Evolutionary conservation across 345 rosid species (phyloP), one percentile per base, ranked within the genome.

Genomic region (Linum trigynum): DNA sequence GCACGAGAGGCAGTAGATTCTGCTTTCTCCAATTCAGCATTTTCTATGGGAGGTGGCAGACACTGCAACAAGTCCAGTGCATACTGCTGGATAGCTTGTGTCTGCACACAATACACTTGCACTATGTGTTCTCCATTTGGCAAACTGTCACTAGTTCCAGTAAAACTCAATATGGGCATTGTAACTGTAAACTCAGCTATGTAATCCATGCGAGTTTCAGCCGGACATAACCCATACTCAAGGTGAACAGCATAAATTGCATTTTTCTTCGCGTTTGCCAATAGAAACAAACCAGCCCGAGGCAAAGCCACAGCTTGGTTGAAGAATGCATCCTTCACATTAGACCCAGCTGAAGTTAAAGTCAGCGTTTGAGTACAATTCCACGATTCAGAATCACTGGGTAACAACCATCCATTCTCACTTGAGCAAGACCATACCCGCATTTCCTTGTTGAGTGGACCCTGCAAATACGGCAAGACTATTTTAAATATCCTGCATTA

Each of bases 11-110:
- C 74, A 73, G 69, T 75, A 39, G 82, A 78, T 66, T 79, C 86
- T 65, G 79, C 78, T 75, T 72, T 82, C 72, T 86, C 92, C 75
- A 79, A 64, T 59, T 79, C 82, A 16, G 64, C 71, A 79, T 71
- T 84, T 63, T 83, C 91, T 65, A 76, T 16, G 17, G 82, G 74
- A 4, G 87, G 94, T 45, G 95, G 98, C 66, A 86, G 76, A 81
- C 97, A 94, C 70, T 79, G 86, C 78, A 69, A 78, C 57, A 86
- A 83, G 68, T 90, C 97, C 77, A 94, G 77, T 37, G 89, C 79
- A 83, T 94, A 94, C 75, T 90, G 96, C 78, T 89, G 91, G 77
- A 92, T 92, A 62, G 97, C 97, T 73, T 71, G 90, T 56, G 98
- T 92, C 76, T 90, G 96, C 35, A 92, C 88, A 72, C 97, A 92